Evolutionary conservation across 2,329 filamentous ascomycete genomes (phyloP), one percentile per base, ranked within the genome.

Genomic region (Epichloe sibirici): DNA sequence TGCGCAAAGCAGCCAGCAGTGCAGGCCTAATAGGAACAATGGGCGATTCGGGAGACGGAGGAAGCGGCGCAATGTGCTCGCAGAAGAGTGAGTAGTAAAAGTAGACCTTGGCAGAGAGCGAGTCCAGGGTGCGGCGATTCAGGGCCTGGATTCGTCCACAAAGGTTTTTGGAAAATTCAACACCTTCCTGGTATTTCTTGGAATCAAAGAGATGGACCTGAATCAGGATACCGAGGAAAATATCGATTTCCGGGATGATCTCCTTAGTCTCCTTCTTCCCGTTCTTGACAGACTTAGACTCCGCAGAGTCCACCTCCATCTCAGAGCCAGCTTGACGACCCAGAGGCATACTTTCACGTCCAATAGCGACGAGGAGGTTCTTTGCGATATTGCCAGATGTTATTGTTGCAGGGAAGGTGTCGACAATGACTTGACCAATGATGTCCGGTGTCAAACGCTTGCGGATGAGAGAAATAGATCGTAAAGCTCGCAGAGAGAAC

Each of bases 11-110:
- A 51, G 88, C 83, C 52, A 98, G 82, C 49, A 98, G 79, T 57
- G 83, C 85, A 52, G 90, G 88, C 55, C 93, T 86, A 63, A 95
- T 90, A 42, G 85, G 78, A 56, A 96, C 87, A 59, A 95, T 82
- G 3, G 90, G 86, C 6, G 90, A 95, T 63, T 88, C 85, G 52
- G 89, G 86, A 50, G 90, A 96, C 25, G 91, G 90, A 45, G 93
- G 88, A 57, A 91, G 81, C 23, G 91, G 90, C 55, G 83, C 81
- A 56, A 94, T 80, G 69, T 94, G 85, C 77, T 98, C 93, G 72
- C 86, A 89, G 75, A 97, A 97, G 62, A 97, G 77, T 25, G 89
- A 89, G 72, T 89, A 95, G 77, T 98, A 98, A 72, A 96, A 97
- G 78, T 96, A 98, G 57, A 91, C 90, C 71, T 94, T 94, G 58